phyloP scores from a whole-genome alignment of 305 asterid species.

The Solanum hybrid region DNA sequence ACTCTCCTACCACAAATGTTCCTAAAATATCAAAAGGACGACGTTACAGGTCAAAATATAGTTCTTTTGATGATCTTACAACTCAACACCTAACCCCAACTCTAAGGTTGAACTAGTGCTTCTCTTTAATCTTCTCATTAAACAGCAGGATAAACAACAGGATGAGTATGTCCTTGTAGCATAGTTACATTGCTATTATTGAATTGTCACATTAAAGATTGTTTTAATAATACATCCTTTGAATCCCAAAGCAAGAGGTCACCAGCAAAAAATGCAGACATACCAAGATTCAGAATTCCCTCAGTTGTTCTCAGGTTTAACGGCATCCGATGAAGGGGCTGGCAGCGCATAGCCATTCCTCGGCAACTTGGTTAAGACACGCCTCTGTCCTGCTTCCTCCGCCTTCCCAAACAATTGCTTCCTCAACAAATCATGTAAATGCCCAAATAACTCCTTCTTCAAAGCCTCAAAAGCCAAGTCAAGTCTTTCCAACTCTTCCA shows the following conservation, averaged over 20 bases:
- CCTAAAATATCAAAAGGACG: background rate
- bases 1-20: background rate
- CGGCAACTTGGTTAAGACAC: conserved; percentile 46
- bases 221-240: background rate
- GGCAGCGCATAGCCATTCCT: conserved; percentile 54
- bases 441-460: conserved; percentile 83
- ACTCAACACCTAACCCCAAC: background rate
- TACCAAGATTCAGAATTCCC: conserved; percentile 17
- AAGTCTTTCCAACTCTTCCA: conserved; percentile 75
- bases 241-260: conserved; percentile 5
- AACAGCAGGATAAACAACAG: background rate
- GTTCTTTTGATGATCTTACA: background rate
- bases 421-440: conserved; percentile 63
- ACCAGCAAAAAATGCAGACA: conserved; percentile 10
- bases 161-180: background rate
- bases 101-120: background rate
- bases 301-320: conserved; percentile 3
- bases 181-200: background rate
- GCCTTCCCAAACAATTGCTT: conserved; percentile 69
- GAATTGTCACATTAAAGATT: background rate
- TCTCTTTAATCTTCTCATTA: background rate
- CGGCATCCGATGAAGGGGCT: conserved; percentile 26
- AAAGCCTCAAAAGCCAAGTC: conserved; percentile 72
- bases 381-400: conserved; percentile 40
- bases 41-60: background rate